These are phyloP conservation scores for Lactuca sativa DNA, from an alignment of 129 eudicot species.

Conservation along the genomic window DNA sequence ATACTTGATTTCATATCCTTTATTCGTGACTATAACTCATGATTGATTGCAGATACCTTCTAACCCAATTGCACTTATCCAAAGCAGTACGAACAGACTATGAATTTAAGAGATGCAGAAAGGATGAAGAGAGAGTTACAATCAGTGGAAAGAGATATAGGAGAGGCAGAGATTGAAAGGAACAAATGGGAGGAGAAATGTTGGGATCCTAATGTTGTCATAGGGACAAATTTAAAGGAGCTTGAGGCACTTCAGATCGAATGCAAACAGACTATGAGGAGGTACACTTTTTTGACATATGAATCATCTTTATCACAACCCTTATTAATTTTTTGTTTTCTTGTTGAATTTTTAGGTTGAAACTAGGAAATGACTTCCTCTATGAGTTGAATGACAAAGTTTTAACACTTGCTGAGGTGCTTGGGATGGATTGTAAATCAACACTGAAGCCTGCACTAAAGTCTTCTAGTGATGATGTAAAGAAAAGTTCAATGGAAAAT, in stretches of 20 bases:
- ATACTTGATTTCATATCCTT: no score
- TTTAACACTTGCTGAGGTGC: conserved; percentile 63
- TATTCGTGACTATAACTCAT: no score
- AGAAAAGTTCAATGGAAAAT: conserved; percentile 60
- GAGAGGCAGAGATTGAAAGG: conserved; percentile 64
- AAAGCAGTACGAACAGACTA: conserved; percentile 44
- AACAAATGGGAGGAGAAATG: conserved; percentile 82
- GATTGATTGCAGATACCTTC: no score
- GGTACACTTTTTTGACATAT: conserved; percentile 34
- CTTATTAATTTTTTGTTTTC: background rate
- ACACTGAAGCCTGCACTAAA: conserved; percentile 64
- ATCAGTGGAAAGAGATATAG: conserved; percentile 73
- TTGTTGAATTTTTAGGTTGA: conserved; percentile 48
- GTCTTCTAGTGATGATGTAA: conserved; percentile 57
- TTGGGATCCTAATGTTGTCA: conserved; percentile 57
- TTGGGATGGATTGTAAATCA: conserved; percentile 76
- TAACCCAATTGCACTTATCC: no score
- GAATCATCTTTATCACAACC: background rate
- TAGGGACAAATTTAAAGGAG: conserved; percentile 70
- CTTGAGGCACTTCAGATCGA: conserved; percentile 66
- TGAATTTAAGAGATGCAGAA: conserved; percentile 83
- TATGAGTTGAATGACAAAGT: conserved; percentile 71
- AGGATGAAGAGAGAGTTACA: conserved; percentile 87
- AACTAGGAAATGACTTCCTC: conserved; percentile 70
- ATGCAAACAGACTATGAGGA: conserved; percentile 69